Base-by-base conservation (phyloP, 192 early-diverging fungal genomes). In the Chytriomyces sp. region DNA sequence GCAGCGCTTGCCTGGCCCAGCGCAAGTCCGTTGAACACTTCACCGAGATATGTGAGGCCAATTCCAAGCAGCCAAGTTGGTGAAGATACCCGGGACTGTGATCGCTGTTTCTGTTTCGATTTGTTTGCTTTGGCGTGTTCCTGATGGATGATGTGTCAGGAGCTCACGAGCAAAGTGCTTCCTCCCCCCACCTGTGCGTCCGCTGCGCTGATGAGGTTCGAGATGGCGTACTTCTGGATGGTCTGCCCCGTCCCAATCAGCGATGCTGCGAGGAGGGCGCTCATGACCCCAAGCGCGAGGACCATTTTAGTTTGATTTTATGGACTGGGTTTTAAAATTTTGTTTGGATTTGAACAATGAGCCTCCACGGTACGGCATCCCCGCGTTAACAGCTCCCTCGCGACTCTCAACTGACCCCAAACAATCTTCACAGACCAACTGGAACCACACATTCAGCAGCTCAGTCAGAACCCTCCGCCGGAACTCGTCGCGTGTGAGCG, bases 171-270 rank as follows among this genome's bases (percentile, higher is more conserved):
- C 16, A 57, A 20, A 57, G 20, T n/a, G 53, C 53, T 57, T 57
- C 3, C 2, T 57, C 20, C 0, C 53, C 1, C 3, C 53, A 57
- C 20, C 16, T 57, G 13, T 20, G 53, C 5, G 53, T 57, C 53
- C 16, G 5, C 53, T 13, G 13, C 53, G 53, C 53, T 57, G 16
- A 3, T 20, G 20, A 81, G 68, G 9, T 50, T 48, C n/a, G 61
- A 61, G 20, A 83, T 23, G 5, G 78, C 82, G 44, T 77, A 72
- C 62, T 83, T 83, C 46, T 83, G 82, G 6, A 83, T 46, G 9
- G 72, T 75, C 61, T 80, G 79, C 1, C 82, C 82, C 11, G 70
- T 74, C 18, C 80, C 81, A 47, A 84, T 78, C 35, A 72, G 67
- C 24, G 68, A 28, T 48, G 75, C 64, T 20, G 73, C 71, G 28